Percentiles rank a stretch among this genome's conserved stretches.
Conservation (phyloP, 1,284 basidiomycete genomes). For the Phenoliferia sp. region DNA sequence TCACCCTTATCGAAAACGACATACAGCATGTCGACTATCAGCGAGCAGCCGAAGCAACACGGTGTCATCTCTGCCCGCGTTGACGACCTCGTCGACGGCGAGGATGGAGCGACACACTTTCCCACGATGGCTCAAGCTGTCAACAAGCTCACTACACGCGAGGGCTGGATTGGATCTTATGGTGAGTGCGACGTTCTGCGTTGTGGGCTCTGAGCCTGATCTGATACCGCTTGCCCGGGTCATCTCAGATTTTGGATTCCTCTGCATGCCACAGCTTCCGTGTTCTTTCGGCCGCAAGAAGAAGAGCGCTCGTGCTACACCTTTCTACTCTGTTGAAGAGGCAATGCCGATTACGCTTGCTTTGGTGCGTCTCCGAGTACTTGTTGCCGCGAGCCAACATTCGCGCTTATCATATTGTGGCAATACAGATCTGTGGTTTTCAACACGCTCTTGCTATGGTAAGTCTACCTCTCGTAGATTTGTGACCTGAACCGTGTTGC, state of each 20-base stretch:
- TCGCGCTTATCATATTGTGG: not conserved
- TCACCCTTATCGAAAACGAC: no score
- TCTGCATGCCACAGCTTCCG: slow-evolving; percentile 28
- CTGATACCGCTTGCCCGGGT: not conserved
- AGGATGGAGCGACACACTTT: not conserved
- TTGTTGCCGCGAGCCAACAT: no score
- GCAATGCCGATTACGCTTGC: slow-evolving; percentile 66
- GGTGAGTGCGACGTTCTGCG: no score
- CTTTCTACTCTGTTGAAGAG: slow-evolving; percentile 66
- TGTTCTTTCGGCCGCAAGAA: not conserved
- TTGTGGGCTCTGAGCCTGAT: no score
- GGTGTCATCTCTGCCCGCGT: not conserved
- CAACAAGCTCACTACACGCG: slow-evolving; percentile 36
- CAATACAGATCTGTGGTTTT: slow-evolving; percentile 48
- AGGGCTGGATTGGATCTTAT: slow-evolving; percentile 73
- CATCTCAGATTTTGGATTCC: slow-evolving; percentile 14
- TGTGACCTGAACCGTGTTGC: no score
- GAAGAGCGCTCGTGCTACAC: slow-evolving; percentile 47
- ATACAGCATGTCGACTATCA: not conserved
- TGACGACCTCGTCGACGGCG: not conserved
- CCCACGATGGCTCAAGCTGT: not conserved
- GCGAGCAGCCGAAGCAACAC: not conserved
- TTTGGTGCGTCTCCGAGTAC: slow-evolving; percentile 40
- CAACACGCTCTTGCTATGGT: slow-evolving; percentile 61
- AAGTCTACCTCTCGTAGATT: no score